These are phyloP conservation scores for Centrapalus pauciflorus DNA, from an alignment of 129 eudicot species.

Conservation along the genomic window DNA sequence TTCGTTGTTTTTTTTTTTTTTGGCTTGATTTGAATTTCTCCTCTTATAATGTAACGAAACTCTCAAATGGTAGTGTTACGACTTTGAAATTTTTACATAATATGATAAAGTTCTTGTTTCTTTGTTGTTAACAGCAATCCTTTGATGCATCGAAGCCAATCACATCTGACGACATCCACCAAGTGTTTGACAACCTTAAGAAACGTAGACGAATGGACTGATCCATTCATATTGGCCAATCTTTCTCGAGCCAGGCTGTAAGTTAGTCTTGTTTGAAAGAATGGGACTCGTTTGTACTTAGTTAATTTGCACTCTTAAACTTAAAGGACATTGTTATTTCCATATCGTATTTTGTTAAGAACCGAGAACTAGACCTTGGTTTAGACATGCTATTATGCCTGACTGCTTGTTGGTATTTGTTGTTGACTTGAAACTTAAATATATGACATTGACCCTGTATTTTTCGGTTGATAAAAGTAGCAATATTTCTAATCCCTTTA, in stretches of 20 bases:
- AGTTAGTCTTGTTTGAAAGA: background rate
- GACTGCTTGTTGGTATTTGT: constrained; percentile 16
- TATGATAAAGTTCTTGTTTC: background rate
- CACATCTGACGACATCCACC: constrained; percentile 68
- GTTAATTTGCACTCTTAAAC: constrained; percentile 17
- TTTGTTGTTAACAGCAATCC: constrained; percentile 47
- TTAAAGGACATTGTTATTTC: background rate
- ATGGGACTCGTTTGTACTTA: background rate
- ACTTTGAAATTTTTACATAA: background rate
- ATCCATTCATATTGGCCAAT: background rate
- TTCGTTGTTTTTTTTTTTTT: background rate
- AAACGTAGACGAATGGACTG: constrained; percentile 62
- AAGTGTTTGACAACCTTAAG: constrained; percentile 84
- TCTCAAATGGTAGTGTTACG: background rate
- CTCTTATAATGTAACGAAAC: no score
- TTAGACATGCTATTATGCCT: constrained; percentile 11
- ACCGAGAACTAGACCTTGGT: constrained; percentile 11
- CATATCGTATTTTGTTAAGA: background rate
- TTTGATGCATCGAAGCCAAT: constrained; percentile 64
- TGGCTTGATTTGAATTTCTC: no score
- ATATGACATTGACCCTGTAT: background rate
- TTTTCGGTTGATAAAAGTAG: background rate
- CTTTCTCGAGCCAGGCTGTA: background rate
- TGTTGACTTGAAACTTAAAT: constrained; percentile 11
- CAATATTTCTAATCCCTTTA: background rate